phyloP scores from a whole-genome alignment of 345 rosid genomes.

The Syzygium oleosum region DNA sequence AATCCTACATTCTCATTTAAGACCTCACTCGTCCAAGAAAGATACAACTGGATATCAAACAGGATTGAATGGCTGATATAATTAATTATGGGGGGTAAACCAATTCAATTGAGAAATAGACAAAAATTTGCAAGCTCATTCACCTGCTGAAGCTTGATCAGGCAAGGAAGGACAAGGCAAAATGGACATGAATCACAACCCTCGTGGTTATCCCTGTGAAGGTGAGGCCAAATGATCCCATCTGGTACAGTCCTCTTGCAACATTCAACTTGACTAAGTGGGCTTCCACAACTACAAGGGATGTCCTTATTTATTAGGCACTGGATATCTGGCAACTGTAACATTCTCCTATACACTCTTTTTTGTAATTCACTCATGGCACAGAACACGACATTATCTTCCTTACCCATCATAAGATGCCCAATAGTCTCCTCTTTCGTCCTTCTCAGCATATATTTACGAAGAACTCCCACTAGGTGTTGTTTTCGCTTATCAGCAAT shows the following conservation, averaged over 20 bases:
- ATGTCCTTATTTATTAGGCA: conserved; percentile 87
- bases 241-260: conserved; percentile 82
- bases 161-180: conserved; percentile 93
- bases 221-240: conserved; percentile 83
- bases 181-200: conserved; percentile 99
- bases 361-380: conserved; percentile 88
- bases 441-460: conserved; percentile 80
- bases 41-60: not conserved
- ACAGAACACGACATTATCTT: conserved; percentile 92
- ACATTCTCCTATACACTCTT: conserved; percentile 70
- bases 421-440: conserved; percentile 97
- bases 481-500: conserved; percentile 78
- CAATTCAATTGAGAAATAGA: not conserved
- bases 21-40: not conserved
- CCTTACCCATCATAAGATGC: conserved; percentile 96
- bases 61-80: not conserved
- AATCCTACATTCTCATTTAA: not conserved
- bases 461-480: conserved; percentile 59
- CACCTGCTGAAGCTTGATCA: conserved; percentile 82
- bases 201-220: conserved; percentile 72
- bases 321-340: conserved; percentile 76
- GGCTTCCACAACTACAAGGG: conserved; percentile 88
- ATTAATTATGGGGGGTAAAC: not conserved
- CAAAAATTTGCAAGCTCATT: not conserved
- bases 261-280: conserved; percentile 82